Conservation (phyloP, 768 basidiomycete species). For the Collybia mongolica region DNA sequence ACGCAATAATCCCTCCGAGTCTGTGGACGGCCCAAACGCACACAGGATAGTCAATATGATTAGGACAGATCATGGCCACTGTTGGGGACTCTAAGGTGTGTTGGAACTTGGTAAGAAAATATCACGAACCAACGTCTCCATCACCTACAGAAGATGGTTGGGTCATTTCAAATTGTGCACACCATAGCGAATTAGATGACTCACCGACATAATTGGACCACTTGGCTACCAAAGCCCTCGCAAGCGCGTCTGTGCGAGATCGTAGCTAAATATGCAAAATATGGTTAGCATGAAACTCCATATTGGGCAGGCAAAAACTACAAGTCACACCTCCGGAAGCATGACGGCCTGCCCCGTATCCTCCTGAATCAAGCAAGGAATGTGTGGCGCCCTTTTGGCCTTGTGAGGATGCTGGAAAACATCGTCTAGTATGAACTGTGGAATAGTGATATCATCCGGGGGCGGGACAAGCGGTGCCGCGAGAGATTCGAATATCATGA, state of each 20-base stretch:
- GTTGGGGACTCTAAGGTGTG: not conserved
- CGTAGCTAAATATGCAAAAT: conserved; percentile 33
- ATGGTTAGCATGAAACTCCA: not conserved
- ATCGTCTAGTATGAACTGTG: conserved; percentile 52
- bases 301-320: conserved; percentile 1
- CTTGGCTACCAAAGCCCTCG: conserved; percentile 40
- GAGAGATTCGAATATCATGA: conserved; percentile 29
- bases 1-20: conserved; percentile 59
- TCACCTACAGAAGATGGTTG: conserved; percentile 43
- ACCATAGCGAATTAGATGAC: no score
- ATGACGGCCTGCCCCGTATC: conserved; percentile 37
- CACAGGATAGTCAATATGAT: conserved; percentile 62
- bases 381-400: conserved; percentile 29
- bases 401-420: conserved; percentile 40
- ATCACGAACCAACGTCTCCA: conserved; percentile 38
- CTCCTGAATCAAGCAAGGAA: conserved; percentile 52
- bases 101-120: not conserved
- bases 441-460: conserved; percentile 50
- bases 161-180: no score
- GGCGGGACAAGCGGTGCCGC: conserved; percentile 34
- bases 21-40: conserved; percentile 56
- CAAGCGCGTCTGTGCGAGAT: conserved; percentile 43
- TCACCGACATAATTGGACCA: conserved; percentile 40
- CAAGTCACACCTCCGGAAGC: conserved; percentile 42
- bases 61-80: conserved; percentile 68